Conservation (phyloP, 768 basidiomycete genomes). For the Lentinula raphanica region DNA sequence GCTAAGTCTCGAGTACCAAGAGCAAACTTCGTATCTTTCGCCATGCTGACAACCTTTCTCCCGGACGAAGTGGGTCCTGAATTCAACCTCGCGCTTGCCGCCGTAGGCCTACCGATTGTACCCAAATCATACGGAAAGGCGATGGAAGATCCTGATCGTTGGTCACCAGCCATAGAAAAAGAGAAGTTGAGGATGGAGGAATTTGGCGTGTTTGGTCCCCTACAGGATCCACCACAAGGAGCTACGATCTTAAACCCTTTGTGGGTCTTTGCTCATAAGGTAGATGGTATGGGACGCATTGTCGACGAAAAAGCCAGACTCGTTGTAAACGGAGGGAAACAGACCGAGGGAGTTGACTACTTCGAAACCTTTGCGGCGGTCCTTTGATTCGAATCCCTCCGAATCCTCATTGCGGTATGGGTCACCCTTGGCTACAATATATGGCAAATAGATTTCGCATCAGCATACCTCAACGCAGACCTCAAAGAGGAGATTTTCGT, state of each 20-base stretch:
- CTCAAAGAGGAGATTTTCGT: too few species aligned
- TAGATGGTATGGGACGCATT: neutral
- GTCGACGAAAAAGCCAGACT: conserved; percentile 21
- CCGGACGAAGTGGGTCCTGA: neutral
- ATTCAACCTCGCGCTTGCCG: neutral
- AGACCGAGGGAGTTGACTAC: conserved; percentile 27
- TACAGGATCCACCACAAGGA: too few species aligned
- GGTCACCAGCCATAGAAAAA: neutral
- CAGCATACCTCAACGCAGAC: too few species aligned
- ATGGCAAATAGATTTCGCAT: too few species aligned
- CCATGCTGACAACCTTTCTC: too few species aligned
- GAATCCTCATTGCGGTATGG: too few species aligned
- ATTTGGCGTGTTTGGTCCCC: neutral
- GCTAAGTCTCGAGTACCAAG: too few species aligned
- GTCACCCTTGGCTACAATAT: too few species aligned
- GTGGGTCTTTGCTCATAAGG: conserved; percentile 5
- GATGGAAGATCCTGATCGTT: neutral
- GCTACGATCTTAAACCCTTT: neutral
- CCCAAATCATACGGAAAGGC: neutral
- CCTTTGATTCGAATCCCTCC: too few species aligned
- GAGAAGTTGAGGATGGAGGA: neutral
- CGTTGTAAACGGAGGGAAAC: conserved; percentile 29
- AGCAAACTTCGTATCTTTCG: too few species aligned
- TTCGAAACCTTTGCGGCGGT: conserved; percentile 23
- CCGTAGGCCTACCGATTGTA: neutral